These are phyloP conservation scores for Phytophthora podocarpi DNA, from an alignment of 352 stramenopile genomes.

Conservation along the genomic window DNA sequence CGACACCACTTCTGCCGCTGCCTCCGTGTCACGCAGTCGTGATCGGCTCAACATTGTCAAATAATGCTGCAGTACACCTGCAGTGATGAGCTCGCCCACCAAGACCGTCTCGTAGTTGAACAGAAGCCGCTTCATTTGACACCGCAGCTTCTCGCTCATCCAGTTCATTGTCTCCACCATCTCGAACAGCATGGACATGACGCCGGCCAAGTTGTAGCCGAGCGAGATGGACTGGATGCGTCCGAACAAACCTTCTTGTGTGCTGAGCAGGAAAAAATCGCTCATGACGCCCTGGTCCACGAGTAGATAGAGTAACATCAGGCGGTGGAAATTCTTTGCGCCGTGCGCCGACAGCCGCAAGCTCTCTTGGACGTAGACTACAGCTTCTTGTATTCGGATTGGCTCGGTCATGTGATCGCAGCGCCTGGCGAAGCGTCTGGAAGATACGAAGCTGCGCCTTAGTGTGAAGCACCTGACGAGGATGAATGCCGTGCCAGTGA, in stretches of 20 bases:
- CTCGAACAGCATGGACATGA: constrained; percentile 39
- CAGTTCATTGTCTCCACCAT: constrained; percentile 36
- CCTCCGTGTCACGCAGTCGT: constrained; percentile 6
- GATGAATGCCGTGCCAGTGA: constrained; percentile 14
- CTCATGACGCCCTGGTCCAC: constrained; percentile 32
- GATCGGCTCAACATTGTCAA: constrained; percentile 25
- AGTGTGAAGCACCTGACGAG: constrained; percentile 17
- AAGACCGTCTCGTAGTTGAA: constrained; percentile 36
- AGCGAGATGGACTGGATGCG: constrained; percentile 36
- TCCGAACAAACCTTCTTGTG: constrained; percentile 27
- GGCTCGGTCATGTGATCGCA: constrained; percentile 13
- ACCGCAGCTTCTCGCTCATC: constrained; percentile 15
- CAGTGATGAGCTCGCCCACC: constrained; percentile 29
- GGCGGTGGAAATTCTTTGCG: constrained; percentile 25
- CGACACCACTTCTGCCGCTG: constrained; percentile 9
- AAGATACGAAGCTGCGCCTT: constrained; percentile 22
- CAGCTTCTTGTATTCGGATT: constrained; percentile 21
- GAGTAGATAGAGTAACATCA: constrained; percentile 21
- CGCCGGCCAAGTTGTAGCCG: constrained; percentile 30
- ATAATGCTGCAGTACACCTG: constrained; percentile 21
- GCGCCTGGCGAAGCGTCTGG: constrained; percentile 9
- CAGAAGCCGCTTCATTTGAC: constrained; percentile 10
- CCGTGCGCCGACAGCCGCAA: constrained; percentile 17
- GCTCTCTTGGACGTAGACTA: constrained; percentile 27
- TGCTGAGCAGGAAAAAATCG: constrained; percentile 32